These are phyloP conservation scores for Spirogloea muscicola DNA, from an alignment of 139 green algal species.

Conservation along the genomic window DNA sequence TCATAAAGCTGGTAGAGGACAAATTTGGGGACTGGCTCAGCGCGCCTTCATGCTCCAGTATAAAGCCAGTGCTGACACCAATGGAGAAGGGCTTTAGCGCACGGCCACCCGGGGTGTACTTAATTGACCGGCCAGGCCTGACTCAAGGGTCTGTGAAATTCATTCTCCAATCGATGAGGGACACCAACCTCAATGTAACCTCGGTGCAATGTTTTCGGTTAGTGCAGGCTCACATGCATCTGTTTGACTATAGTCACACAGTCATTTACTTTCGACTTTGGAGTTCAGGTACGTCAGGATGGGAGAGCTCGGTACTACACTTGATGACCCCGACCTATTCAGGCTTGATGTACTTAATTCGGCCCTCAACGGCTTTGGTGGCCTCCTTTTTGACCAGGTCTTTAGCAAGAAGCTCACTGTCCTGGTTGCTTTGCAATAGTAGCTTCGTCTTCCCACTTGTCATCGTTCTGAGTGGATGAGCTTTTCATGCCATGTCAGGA, in stretches of 20 bases:
- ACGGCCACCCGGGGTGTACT: constrained; percentile 6
- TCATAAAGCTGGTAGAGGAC: constrained; percentile 10
- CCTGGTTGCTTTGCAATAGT: no score
- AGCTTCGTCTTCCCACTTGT: no score
- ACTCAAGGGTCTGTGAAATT: constrained; percentile 30
- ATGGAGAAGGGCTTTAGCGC: constrained; percentile 10
- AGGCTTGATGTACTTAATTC: constrained; percentile 43
- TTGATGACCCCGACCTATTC: constrained; percentile 36
- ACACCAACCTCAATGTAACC: no score
- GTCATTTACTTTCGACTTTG: no score
- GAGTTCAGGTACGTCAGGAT: constrained; percentile 35
- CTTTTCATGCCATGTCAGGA: no score
- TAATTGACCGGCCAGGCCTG: constrained; percentile 33
- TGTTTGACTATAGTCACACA: no score
- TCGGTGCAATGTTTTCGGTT: no score
- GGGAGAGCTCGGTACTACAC: constrained; percentile 32
- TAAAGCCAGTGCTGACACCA: background rate
- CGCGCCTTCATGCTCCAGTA: background rate
- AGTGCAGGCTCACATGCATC: no score
- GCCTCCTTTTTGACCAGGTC: constrained; percentile 46
- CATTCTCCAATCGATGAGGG: no score
- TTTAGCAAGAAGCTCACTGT: constrained; percentile 7
- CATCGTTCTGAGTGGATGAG: no score
- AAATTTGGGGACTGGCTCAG: constrained; percentile 10
- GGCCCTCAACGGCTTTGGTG: constrained; percentile 48